Conservation (phyloP, 164 flowering plant species). For the Magnolia officinalis region DNA sequence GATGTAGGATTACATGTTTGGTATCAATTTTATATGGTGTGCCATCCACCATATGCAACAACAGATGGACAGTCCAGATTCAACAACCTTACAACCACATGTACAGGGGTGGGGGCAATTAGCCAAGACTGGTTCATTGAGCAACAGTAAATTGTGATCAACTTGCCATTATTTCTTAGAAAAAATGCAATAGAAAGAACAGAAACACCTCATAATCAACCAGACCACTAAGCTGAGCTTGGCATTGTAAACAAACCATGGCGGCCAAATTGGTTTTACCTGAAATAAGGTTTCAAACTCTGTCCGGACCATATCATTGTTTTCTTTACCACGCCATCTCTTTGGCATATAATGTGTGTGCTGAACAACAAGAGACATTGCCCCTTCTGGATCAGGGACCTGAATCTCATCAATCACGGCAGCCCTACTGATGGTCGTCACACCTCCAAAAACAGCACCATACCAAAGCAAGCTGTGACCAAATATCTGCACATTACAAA, state of each 20-base stretch:
- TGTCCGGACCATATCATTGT: conserved; percentile 60
- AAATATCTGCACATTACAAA: conserved; percentile 55
- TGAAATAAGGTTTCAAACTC: conserved; percentile 95
- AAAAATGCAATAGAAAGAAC: too few relatives aligned
- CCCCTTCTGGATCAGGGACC: conserved; percentile 87
- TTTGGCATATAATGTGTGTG: conserved; percentile 95
- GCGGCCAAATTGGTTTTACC: conserved; percentile 34
- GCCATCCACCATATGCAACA: too few relatives aligned
- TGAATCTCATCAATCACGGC: conserved; percentile 71
- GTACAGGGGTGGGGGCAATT: too few relatives aligned
- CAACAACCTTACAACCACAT: too few relatives aligned
- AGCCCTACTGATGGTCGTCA: conserved; percentile 92
- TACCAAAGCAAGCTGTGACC: conserved; percentile 97
- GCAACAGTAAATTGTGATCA: too few relatives aligned
- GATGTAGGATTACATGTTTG: too few relatives aligned
- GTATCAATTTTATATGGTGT: too few relatives aligned
- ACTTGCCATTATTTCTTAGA: too few relatives aligned
- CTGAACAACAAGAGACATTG: conserved; percentile 86
- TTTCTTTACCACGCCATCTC: conserved; percentile 92
- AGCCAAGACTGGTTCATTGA: too few relatives aligned
- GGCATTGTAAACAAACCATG: background rate
- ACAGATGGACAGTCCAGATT: too few relatives aligned
- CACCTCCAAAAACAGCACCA: conserved; percentile 93
- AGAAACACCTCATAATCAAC: too few relatives aligned
- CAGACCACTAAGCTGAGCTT: too few relatives aligned